These are phyloP conservation scores for Huntiella decipiens DNA, from an alignment of 2,329 filamentous ascomycete species.

Conservation along the genomic window DNA sequence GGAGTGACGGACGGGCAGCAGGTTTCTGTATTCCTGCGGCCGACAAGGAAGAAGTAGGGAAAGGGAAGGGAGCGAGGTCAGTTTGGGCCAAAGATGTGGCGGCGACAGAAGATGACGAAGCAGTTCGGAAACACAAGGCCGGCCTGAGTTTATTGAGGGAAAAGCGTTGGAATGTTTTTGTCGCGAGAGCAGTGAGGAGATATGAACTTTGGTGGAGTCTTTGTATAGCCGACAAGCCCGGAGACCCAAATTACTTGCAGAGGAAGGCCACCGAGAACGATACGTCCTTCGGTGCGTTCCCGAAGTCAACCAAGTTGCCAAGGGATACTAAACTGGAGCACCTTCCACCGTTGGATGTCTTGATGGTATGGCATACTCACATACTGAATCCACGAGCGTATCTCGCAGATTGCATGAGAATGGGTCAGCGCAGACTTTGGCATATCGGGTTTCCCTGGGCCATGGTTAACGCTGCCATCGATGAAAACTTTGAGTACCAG, in stretches of 20 bases:
- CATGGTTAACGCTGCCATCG: conserved; percentile 36
- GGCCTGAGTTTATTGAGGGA: conserved; percentile 38
- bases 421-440: conserved; percentile 37
- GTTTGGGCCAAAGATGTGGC: background rate
- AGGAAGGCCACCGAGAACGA: background rate
- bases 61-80: background rate
- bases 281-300: background rate
- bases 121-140: conserved; percentile 16
- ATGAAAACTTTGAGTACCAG: conserved; percentile 38
- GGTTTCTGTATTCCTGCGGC: background rate
- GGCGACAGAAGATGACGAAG: too few relatives aligned
- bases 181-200: conserved; percentile 47
- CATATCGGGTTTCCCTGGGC: conserved; percentile 47
- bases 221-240: conserved; percentile 14
- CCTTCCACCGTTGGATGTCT: conserved; percentile 32
- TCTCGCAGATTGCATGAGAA: conserved; percentile 51
- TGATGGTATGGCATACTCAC: conserved; percentile 66
- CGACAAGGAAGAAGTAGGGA: background rate
- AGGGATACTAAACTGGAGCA: conserved; percentile 10
- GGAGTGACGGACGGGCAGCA: conserved; percentile 5
- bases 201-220: conserved; percentile 46
- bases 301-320: background rate
- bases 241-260: background rate
- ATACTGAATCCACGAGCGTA: conserved; percentile 61
- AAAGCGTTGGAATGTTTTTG: conserved; percentile 55